phyloP scores from a whole-genome alignment of 768 basidiomycete species.

The Tylopilus cervinicoccineus region DNA sequence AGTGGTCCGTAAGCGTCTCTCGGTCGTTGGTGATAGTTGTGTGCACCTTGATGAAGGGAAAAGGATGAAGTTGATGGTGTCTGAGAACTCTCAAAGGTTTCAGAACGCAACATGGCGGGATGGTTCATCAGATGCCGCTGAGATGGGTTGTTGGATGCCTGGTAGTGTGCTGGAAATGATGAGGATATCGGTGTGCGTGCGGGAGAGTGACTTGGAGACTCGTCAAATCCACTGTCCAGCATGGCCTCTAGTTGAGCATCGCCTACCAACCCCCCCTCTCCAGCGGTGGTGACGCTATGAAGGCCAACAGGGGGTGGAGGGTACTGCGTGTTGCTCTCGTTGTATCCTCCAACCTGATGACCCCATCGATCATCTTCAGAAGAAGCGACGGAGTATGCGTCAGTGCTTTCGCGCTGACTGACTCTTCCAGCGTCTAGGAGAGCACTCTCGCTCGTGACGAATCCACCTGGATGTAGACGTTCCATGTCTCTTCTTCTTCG shows the following conservation, averaged over 20 bases:
- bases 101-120: constrained; percentile 49
- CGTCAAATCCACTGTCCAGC: constrained; percentile 86
- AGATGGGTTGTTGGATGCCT: constrained; percentile 53
- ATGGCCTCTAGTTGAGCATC: constrained; percentile 85
- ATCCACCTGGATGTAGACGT: constrained; percentile 67
- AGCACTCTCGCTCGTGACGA: constrained; percentile 58
- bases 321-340: constrained; percentile 74
- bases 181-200: constrained; percentile 26
- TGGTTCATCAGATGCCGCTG: constrained; percentile 41
- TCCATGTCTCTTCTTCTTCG: constrained; percentile 78
- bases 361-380: constrained; percentile 98
- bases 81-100: constrained; percentile 30
- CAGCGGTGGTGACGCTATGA: constrained; percentile 35
- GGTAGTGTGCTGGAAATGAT: constrained; percentile 52
- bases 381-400: constrained; percentile 74
- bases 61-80: constrained; percentile 31
- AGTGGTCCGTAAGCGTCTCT: constrained; percentile 45
- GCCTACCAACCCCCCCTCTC: constrained; percentile 45
- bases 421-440: constrained; percentile 55
- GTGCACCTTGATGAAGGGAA: constrained; percentile 27
- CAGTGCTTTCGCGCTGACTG: constrained; percentile 73
- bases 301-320: constrained; percentile 85
- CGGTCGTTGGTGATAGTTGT: constrained; percentile 36
- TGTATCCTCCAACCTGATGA: constrained; percentile 90
- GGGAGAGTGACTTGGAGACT: constrained; percentile 50